Evolutionary conservation across 805 yeast genomes (phyloP).

Genomic region (Candida wancherniae): DNA sequence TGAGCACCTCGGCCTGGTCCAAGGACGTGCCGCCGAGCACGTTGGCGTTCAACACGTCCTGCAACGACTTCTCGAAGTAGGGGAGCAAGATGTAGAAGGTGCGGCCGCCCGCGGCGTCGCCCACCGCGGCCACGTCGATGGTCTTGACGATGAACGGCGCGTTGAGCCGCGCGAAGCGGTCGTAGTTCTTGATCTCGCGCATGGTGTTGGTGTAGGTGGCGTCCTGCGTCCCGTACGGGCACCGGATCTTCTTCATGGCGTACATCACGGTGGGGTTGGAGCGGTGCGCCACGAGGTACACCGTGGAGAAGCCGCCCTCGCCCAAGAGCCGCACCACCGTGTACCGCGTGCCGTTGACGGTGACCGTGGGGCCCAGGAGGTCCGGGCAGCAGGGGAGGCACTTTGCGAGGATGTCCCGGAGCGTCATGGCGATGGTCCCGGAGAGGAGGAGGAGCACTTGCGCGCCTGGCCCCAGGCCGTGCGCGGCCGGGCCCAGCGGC

Average conservation of each 20-base stretch:
- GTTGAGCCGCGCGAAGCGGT: slow-evolving; percentile 51
- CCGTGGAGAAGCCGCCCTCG: slow-evolving; percentile 87
- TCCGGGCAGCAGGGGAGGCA: slow-evolving; percentile 45
- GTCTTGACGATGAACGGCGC: slow-evolving; percentile 64
- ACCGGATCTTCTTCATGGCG: slow-evolving; percentile 81
- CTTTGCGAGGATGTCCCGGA: slow-evolving; percentile 16
- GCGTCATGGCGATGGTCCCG: too few species aligned
- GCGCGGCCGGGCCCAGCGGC: too few species aligned
- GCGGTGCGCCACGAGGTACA: slow-evolving; percentile 59
- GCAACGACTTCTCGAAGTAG: slow-evolving; percentile 65
- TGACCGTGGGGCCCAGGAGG: slow-evolving; percentile 48
- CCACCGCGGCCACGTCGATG: slow-evolving; percentile 66
- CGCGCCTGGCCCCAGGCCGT: too few species aligned
- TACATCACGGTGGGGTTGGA: slow-evolving; percentile 41
- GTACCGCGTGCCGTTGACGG: slow-evolving; percentile 59
- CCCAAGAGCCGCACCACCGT: slow-evolving; percentile 69
- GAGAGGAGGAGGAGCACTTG: too few species aligned
- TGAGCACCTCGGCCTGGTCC: slow-evolving; percentile 59
- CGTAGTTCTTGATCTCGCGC: slow-evolving; percentile 73
- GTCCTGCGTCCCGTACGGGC: slow-evolving; percentile 80
- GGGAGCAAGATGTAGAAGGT: slow-evolving; percentile 79
- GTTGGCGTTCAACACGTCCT: slow-evolving; percentile 68
- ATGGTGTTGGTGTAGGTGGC: slow-evolving; percentile 57
- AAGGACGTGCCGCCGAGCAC: slow-evolving; percentile 50
- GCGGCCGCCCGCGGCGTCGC: slow-evolving; percentile 74